Conservation (phyloP, 2,329 filamentous ascomycete genomes). For the Fusarium fujikuroi region DNA sequence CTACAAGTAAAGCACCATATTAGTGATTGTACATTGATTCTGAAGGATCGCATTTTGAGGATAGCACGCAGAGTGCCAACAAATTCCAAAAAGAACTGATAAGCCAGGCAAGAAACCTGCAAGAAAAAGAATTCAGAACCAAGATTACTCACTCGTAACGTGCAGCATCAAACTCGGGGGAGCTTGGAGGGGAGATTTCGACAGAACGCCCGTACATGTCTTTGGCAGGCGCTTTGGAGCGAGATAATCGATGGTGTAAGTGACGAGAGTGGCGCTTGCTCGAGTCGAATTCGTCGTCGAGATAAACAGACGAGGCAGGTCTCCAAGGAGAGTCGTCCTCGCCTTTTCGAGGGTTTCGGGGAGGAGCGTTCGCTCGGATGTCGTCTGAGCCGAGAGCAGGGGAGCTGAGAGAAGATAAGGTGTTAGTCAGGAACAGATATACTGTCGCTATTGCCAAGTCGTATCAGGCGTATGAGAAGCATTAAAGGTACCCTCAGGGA, state of each 20-base stretch:
- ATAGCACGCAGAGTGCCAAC: background rate
- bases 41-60: constrained; percentile 24
- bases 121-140: background rate
- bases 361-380: constrained; percentile 40
- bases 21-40: constrained; percentile 26
- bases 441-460: background rate
- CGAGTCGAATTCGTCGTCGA: constrained; percentile 35
- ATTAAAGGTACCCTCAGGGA: background rate
- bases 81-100: constrained; percentile 1
- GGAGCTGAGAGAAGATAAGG: constrained; percentile 33
- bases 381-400: constrained; percentile 39
- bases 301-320: constrained; percentile 67
- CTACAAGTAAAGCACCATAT: constrained; percentile 43
- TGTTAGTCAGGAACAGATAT: constrained; percentile 33
- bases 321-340: constrained; percentile 50
- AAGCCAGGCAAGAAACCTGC: constrained; percentile 22
- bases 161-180: constrained; percentile 58
- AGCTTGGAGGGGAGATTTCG: constrained; percentile 67
- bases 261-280: constrained; percentile 29
- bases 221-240: constrained; percentile 42
- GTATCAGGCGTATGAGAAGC: background rate
- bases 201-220: constrained; percentile 42
- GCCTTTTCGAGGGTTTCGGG: constrained; percentile 50
- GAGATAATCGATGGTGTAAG: constrained; percentile 50
- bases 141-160: constrained; percentile 55